phyloP scores from a whole-genome alignment of 257 asterid genomes.

The Plantago major region DNA sequence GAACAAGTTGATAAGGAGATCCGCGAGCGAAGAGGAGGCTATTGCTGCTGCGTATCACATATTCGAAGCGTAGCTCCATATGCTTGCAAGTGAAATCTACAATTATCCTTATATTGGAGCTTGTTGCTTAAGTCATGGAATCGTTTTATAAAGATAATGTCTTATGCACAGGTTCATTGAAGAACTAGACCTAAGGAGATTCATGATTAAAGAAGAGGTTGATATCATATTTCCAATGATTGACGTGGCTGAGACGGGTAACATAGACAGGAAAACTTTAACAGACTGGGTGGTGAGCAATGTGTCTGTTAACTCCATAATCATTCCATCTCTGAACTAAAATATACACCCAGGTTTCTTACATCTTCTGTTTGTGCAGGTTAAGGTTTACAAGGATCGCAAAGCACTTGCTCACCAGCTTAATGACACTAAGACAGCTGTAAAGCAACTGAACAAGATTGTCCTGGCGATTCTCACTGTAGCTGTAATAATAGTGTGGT shows the following conservation, averaged over 20 bases:
- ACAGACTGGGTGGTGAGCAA: constrained; percentile 15
- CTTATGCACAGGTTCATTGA: constrained; percentile 50
- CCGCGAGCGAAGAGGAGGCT: constrained; percentile 75
- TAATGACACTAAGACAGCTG: constrained; percentile 76
- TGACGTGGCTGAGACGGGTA: constrained; percentile 16
- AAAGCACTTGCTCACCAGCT: constrained; percentile 84
- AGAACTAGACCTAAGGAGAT: constrained; percentile 61
- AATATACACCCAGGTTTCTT: neutral
- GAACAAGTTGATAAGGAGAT: constrained; percentile 68
- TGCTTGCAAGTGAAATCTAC: constrained; percentile 54
- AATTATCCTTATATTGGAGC: constrained; percentile 1
- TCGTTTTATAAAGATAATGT: neutral
- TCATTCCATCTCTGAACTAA: neutral
- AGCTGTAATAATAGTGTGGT: constrained; percentile 60
- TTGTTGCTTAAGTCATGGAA: neutral
- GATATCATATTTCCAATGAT: constrained; percentile 41
- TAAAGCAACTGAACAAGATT: constrained; percentile 62
- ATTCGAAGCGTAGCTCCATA: constrained; percentile 69
- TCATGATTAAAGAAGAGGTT: constrained; percentile 85
- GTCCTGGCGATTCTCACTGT: constrained; percentile 45
- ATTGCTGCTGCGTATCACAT: constrained; percentile 82
- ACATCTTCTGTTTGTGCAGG: constrained; percentile 37
- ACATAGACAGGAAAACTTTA: constrained; percentile 11
- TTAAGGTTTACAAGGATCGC: constrained; percentile 84
- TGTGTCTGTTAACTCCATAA: neutral